phyloP scores from a whole-genome alignment of 2,329 filamentous ascomycete species.

The Cercospora sp. region DNA sequence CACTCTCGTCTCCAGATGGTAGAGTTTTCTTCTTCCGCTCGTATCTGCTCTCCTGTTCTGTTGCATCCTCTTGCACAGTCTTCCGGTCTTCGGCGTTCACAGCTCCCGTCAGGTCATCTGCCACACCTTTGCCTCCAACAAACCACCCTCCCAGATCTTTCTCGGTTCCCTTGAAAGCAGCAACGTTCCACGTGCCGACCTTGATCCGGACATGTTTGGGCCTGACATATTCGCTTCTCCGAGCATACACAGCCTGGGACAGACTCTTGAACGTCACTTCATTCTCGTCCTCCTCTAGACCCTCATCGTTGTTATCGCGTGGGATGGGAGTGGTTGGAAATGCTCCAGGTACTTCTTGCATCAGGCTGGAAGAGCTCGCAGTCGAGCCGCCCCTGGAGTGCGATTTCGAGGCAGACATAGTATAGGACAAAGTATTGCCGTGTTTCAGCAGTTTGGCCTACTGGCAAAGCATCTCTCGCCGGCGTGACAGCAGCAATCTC shows the following conservation, averaged over 20 bases:
- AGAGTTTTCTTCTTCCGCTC: constrained; percentile 46
- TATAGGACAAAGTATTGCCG: background rate
- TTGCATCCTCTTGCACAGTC: constrained; percentile 44
- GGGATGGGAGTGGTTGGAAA: constrained; percentile 40
- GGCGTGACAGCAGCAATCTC: constrained; percentile 5
- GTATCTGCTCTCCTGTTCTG: constrained; percentile 50
- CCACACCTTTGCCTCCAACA: constrained; percentile 70
- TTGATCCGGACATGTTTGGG: constrained; percentile 77
- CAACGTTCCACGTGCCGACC: constrained; percentile 94
- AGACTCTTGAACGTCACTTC: constrained; percentile 40
- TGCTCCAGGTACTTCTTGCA: constrained; percentile 52
- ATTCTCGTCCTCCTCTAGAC: constrained; percentile 22
- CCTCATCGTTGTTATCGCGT: constrained; percentile 18
- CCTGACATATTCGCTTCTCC: constrained; percentile 76
- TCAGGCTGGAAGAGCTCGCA: constrained; percentile 35
- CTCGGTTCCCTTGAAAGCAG: constrained; percentile 77
- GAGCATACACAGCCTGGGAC: constrained; percentile 64
- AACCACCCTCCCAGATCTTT: constrained; percentile 91
- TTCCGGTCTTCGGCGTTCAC: constrained; percentile 30
- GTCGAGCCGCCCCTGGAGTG: constrained; percentile 31
- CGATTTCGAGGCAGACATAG: constrained; percentile 22
- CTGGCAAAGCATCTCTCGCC: background rate
- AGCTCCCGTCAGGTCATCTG: constrained; percentile 61
- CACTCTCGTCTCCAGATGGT: constrained; percentile 47
- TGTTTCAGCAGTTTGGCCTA: background rate